Evolutionary conservation across 176 grass and related monocot genomes (phyloP), one percentile per base, ranked within the genome.

Genomic region (Zoysia japonica): DNA sequence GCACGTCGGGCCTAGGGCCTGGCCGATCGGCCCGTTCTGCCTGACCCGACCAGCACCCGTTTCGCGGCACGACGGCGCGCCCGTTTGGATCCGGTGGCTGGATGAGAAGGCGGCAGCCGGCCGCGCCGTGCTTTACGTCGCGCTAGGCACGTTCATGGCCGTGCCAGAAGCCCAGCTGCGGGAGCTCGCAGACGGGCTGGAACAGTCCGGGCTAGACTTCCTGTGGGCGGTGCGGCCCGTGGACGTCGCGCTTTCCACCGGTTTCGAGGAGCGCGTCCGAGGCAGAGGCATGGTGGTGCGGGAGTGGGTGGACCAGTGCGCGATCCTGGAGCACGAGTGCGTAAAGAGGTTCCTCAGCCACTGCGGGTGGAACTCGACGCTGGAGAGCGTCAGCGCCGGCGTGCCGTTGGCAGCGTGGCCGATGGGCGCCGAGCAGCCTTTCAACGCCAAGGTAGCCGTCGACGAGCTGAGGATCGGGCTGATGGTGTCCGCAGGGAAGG

Each of bases 391-490:
- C 2, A 5, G 19, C 45, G 64, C 78, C 54, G 84, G 71, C n/a
- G 84, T 86, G 64, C 84, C 84, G 3, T 35, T 81, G 46, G 84
- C 84, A 2, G 71, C 6, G 54, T 86, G 84, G 78, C 64, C 84
- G 1, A 86, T 81, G 64, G 5, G 20, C 9, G 40, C 41, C 8
- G 84, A 86, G 46, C 84, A 86, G 20, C 84, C 78, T 15, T 0
- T 76, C 9, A 86, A 86, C 15, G 65, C 64, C 0, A 76, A 69
- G 64, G 0, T 81, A 6, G 64, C 16, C 4, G 78, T 47, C 46
- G 54, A 81, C 1, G 78, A 81, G 41, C 78, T 86, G 3, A 2
- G 37, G 39, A 2, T 81, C 14, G 78, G 46, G 7, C 67, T 81
- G 2, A 64, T 56, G 11, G 78, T 77, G 11, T 7, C 40, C 0